These are phyloP conservation scores for Penicillium sp. DNA, from an alignment of 2,329 filamentous ascomycete species.

Conservation along the genomic window DNA sequence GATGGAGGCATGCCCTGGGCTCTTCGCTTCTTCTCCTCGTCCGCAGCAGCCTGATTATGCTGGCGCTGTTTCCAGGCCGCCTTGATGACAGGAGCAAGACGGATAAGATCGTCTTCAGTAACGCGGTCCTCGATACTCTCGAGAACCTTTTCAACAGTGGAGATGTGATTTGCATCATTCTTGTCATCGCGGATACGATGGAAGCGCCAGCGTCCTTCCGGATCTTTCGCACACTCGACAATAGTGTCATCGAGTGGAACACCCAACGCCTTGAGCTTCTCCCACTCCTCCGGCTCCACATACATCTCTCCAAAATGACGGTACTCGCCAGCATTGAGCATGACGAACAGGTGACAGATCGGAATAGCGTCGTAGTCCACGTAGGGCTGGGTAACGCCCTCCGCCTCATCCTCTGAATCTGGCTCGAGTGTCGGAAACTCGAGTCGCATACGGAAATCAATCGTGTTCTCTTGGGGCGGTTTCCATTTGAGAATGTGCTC, in stretches of 20 bases:
- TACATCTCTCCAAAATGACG: conserved; percentile 63
- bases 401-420: conserved; percentile 62
- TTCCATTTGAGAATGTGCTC: conserved; percentile 97
- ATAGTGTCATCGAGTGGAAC: conserved; percentile 81
- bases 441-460: conserved; percentile 82
- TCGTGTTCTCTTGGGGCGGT: conserved; percentile 86
- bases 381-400: conserved; percentile 60
- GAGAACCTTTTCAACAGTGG: conserved; percentile 77
- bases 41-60: conserved; percentile 33
- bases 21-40: conserved; percentile 27
- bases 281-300: conserved; percentile 77
- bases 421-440: conserved; percentile 70
- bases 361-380: conserved; percentile 78
- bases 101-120: conserved; percentile 73
- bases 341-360: conserved; percentile 67
- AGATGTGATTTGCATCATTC: conserved; percentile 80
- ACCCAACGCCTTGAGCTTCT: conserved; percentile 66
- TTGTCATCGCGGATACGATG: conserved; percentile 93
- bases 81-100: conserved; percentile 65
- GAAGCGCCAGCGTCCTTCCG: conserved; percentile 72
- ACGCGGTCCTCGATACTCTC: conserved; percentile 86
- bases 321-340: conserved; percentile 62
- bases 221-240: conserved; percentile 83
- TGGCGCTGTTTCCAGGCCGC: conserved; percentile 71
- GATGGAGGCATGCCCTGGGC: conserved; percentile 21